Evolutionary conservation across 192 early-diverging fungal species (phyloP).

Genomic region (Globomyces pollinis-pini): DNA sequence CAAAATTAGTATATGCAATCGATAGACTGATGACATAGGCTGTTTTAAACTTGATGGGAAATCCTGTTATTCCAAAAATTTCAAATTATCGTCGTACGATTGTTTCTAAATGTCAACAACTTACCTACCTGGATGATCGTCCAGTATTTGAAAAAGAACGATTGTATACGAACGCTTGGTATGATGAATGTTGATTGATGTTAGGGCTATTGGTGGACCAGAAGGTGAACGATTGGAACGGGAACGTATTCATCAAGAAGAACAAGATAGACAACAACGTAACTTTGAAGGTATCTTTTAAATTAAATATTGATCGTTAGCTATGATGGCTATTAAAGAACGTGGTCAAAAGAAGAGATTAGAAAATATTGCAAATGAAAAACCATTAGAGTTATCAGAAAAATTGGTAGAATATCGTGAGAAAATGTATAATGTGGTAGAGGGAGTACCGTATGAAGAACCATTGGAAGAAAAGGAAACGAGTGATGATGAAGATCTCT

Average conservation of each 20-base stretch:
- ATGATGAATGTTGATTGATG: not conserved
- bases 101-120: slow-evolving; percentile 26
- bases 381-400: slow-evolving; percentile 20
- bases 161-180: slow-evolving; percentile 47
- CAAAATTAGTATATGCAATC: slow-evolving; percentile 33
- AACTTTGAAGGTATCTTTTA: slow-evolving; percentile 37
- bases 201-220: slow-evolving; percentile 31
- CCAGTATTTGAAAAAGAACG: slow-evolving; percentile 57
- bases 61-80: slow-evolving; percentile 49
- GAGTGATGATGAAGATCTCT: slow-evolving; percentile 1
- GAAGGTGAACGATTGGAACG: slow-evolving; percentile 45
- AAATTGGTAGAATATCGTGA: slow-evolving; percentile 28
- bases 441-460: not conserved
- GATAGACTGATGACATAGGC: slow-evolving; percentile 20
- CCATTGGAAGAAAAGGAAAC: not conserved
- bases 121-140: slow-evolving; percentile 54
- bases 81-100: slow-evolving; percentile 44
- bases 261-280: slow-evolving; percentile 32
- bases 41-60: slow-evolving; percentile 51
- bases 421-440: slow-evolving; percentile 35
- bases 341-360: slow-evolving; percentile 26
- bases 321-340: slow-evolving; percentile 34
- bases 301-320: slow-evolving; percentile 9
- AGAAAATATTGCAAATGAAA: slow-evolving; percentile 27
- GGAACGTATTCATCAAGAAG: slow-evolving; percentile 36